phyloP scores from a whole-genome alignment of 2,329 filamentous ascomycete species.

The Fusarium chaquense region DNA sequence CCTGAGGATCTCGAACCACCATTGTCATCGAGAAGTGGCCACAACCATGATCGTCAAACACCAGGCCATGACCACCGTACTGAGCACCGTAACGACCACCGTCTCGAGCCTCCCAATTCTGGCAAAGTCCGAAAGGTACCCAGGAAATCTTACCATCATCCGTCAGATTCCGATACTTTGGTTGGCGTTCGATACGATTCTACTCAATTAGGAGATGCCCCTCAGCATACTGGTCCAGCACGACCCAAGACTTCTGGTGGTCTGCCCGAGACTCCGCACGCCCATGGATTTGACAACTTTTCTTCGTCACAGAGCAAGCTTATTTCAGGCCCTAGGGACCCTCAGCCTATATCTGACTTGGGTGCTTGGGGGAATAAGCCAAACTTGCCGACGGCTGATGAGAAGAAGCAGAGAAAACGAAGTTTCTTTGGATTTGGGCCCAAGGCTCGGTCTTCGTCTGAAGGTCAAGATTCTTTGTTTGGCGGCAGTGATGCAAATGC shows the following conservation, averaged over 20 bases:
- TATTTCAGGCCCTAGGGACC: conserved; percentile 89
- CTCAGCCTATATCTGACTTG: conserved; percentile 83
- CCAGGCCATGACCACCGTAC: conserved; percentile 43
- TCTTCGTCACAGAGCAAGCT: conserved; percentile 57
- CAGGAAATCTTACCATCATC: conserved; percentile 53
- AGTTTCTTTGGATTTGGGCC: conserved; percentile 78
- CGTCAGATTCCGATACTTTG: conserved; percentile 59
- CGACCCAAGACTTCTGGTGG: conserved; percentile 55
- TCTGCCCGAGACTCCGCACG: conserved; percentile 52
- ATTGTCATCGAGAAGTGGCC: conserved; percentile 45
- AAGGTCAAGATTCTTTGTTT: conserved; percentile 68
- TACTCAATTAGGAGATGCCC: conserved; percentile 64
- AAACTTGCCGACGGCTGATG: conserved; percentile 68
- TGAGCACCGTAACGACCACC: conserved; percentile 5
- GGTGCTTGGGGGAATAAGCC: conserved; percentile 87
- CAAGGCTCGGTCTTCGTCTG: conserved; percentile 69
- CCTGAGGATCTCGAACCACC: conserved; percentile 61
- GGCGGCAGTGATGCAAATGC: conserved; percentile 62
- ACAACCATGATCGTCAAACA: conserved; percentile 58
- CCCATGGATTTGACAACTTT: conserved; percentile 51
- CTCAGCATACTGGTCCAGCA: conserved; percentile 56
- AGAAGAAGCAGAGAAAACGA: conserved; percentile 85
- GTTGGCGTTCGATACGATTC: conserved; percentile 71
- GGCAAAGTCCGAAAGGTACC: conserved; percentile 51
- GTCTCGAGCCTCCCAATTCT: conserved; percentile 41